A percentile compares a stretch with the other conserved stretches of the same genome.
Conservation (phyloP, 345 rosid genomes). For the Citrus cavaleriei region DNA sequence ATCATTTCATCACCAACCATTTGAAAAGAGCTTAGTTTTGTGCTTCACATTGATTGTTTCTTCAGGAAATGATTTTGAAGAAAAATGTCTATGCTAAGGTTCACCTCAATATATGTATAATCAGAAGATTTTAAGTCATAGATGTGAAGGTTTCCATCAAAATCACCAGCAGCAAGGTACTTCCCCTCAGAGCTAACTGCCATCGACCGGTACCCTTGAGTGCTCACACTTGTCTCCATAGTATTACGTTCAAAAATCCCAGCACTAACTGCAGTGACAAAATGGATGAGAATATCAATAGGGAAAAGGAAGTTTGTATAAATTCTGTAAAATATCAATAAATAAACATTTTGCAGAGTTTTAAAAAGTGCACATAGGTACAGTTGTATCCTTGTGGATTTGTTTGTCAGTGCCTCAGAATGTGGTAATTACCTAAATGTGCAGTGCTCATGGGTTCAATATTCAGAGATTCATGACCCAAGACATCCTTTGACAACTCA, state of each 20-base stretch:
- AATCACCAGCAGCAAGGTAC: constrained; percentile 81
- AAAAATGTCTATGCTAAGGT: not conserved
- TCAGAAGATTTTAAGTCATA: constrained; percentile 62
- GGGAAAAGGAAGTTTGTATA: constrained; percentile 4
- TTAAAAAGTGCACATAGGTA: not conserved
- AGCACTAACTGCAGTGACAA: constrained; percentile 47
- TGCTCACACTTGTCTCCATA: constrained; percentile 42
- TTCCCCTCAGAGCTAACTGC: constrained; percentile 75
- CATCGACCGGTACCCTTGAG: constrained; percentile 64
- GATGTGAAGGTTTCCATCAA: constrained; percentile 79
- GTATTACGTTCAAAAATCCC: constrained; percentile 70
- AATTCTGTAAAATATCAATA: not conserved
- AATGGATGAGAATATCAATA: constrained; percentile 1
- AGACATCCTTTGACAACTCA: constrained; percentile 28
- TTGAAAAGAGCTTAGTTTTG: not conserved
- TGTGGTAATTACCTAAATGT: constrained; percentile 43
- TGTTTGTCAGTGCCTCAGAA: constrained; percentile 1
- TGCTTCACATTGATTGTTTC: constrained; percentile 1
- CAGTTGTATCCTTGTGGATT: not conserved
- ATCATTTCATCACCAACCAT: constrained; percentile 3
- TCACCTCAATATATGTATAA: constrained; percentile 62
- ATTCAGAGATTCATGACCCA: constrained; percentile 23
- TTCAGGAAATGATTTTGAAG: constrained; percentile 5
- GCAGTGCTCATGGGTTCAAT: constrained; percentile 28
- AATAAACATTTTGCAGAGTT: not conserved